These are phyloP conservation scores for Peterozyma xylosa DNA, from an alignment of 805 yeast species.

Conservation along the genomic window DNA sequence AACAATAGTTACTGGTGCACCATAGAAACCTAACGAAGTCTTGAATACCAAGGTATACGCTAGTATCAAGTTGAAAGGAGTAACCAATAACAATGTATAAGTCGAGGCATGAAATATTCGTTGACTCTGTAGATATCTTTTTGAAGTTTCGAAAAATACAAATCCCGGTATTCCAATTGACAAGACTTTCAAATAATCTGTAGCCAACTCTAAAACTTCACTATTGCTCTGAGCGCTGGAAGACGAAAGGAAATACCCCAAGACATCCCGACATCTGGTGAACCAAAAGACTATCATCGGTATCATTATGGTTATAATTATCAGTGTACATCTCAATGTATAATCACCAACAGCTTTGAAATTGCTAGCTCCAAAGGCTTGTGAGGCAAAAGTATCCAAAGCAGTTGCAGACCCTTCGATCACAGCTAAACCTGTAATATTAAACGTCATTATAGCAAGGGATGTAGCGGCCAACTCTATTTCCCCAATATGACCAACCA, in stretches of 20 bases:
- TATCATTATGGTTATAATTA: slow-evolving; percentile 48
- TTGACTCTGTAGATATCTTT: slow-evolving; percentile 69
- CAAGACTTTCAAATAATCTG: slow-evolving; percentile 45
- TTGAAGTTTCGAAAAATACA: slow-evolving; percentile 62
- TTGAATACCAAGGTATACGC: slow-evolving; percentile 66
- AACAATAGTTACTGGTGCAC: slow-evolving; percentile 71
- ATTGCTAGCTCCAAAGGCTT: slow-evolving; percentile 67
- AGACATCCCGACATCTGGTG: slow-evolving; percentile 8
- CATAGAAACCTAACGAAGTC: slow-evolving; percentile 51
- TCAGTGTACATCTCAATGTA: slow-evolving; percentile 56
- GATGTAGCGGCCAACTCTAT: slow-evolving; percentile 71
- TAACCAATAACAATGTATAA: slow-evolving; percentile 55
- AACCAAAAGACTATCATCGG: slow-evolving; percentile 65
- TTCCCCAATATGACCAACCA: slow-evolving; percentile 71
- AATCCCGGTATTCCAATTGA: slow-evolving; percentile 67
- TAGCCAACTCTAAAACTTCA: slow-evolving; percentile 42
- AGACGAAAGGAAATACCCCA: slow-evolving; percentile 24
- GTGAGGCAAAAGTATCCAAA: slow-evolving; percentile 72
- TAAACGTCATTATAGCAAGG: slow-evolving; percentile 72
- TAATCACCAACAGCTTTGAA: slow-evolving; percentile 59
- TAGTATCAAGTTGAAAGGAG: slow-evolving; percentile 61
- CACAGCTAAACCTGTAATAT: slow-evolving; percentile 55
- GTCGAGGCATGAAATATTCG: slow-evolving; percentile 78
- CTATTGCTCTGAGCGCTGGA: slow-evolving; percentile 35
- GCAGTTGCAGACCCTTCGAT: slow-evolving; percentile 74